phyloP scores from a whole-genome alignment of 2,329 filamentous ascomycete genomes.

The Grosmannia clavigera region DNA sequence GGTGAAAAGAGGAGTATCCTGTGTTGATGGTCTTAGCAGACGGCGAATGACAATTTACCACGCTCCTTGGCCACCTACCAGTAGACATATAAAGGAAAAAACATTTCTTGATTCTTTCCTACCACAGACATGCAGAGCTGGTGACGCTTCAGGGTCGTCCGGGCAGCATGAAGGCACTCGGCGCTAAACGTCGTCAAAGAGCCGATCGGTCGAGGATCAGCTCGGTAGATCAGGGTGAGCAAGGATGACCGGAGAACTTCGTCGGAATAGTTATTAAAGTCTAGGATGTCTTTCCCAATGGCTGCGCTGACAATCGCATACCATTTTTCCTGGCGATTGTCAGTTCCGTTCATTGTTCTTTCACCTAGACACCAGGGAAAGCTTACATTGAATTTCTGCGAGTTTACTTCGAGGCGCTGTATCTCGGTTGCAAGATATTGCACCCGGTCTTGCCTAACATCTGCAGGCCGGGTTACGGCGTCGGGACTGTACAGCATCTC shows the following conservation, averaged over 20 bases:
- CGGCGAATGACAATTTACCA: not conserved
- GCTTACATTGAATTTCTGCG: not conserved
- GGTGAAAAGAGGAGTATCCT: not conserved
- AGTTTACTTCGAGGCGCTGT: not conserved
- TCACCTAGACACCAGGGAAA: not conserved
- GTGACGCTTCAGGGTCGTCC: not conserved
- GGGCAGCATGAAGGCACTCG: not conserved
- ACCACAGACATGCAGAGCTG: not conserved
- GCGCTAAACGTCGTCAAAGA: not conserved
- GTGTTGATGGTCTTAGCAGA: not conserved
- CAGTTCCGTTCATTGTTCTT: not conserved
- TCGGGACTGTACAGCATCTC: not conserved
- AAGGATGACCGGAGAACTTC: not conserved
- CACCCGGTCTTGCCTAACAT: not conserved
- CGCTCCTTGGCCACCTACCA: not conserved
- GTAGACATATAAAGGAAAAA: not conserved
- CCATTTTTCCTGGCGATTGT: not conserved
- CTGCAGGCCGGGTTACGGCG: not conserved
- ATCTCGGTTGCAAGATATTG: not conserved
- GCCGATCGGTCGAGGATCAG: not conserved
- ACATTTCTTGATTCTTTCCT: not conserved
- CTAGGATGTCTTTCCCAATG: not conserved
- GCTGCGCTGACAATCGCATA: not conserved
- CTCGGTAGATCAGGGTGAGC: not conserved
- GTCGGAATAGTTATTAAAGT: not conserved